Conservation (phyloP, 768 basidiomycete species). For the Leccinum boreale region DNA sequence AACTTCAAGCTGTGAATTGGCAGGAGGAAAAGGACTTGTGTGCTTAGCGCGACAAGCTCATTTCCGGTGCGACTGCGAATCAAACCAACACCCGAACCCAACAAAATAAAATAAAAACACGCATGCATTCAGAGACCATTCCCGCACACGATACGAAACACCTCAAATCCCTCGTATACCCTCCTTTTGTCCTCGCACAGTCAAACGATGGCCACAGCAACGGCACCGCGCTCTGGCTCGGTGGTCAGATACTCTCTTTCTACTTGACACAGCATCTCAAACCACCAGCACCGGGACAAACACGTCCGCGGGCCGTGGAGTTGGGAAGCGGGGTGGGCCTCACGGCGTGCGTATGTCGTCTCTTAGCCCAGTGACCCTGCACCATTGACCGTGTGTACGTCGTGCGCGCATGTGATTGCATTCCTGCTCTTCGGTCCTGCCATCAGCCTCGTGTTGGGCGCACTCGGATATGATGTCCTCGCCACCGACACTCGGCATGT, state of each 20-base stretch:
- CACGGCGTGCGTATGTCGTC: constrained; percentile 54
- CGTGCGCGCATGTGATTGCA: constrained; percentile 1
- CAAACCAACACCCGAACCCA: not conserved
- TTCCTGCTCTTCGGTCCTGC: constrained; percentile 1
- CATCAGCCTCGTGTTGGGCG: constrained; percentile 56
- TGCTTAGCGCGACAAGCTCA: constrained; percentile 18
- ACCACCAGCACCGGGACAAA: constrained; percentile 1
- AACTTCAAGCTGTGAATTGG: not conserved
- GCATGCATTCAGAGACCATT: constrained; percentile 1
- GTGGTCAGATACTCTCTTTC: constrained; percentile 68
- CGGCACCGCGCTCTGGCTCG: constrained; percentile 84
- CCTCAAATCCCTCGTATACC: constrained; percentile 42
- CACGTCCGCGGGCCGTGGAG: constrained; percentile 55
- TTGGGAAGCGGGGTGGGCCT: constrained; percentile 83
- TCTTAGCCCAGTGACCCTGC: not conserved
- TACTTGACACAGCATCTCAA: constrained; percentile 49
- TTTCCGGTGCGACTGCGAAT: constrained; percentile 17
- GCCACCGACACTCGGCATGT: constrained; percentile 73
- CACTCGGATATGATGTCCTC: constrained; percentile 72
- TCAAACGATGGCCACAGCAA: constrained; percentile 61
- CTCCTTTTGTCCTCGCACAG: constrained; percentile 52
- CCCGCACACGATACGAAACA: constrained; percentile 71
- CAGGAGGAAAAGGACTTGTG: not conserved
- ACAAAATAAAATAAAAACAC: not conserved
- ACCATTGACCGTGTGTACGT: not conserved